phyloP scores from a whole-genome alignment of 805 yeast genomes.

The Candida nemodendra region DNA sequence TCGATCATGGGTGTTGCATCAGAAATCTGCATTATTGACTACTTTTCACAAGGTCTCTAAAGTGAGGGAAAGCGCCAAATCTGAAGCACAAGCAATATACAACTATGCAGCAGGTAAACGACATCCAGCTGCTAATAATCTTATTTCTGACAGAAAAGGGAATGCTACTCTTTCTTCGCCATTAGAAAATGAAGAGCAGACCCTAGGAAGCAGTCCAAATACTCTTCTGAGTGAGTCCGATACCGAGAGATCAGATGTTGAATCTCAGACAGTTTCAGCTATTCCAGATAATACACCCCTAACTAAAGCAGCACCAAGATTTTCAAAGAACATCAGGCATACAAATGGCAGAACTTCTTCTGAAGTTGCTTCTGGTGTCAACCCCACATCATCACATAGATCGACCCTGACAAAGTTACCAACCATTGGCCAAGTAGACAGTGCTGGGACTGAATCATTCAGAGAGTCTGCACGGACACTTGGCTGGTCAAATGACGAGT shows the following conservation, averaged over 20 bases:
- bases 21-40: conserved; percentile 12
- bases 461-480: conserved; percentile 6
- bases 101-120: neutral
- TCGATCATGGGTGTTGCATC: conserved; percentile 47
- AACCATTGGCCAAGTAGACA: conserved; percentile 1
- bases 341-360: neutral
- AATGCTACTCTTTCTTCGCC: neutral
- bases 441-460: neutral
- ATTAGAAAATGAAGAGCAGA: neutral
- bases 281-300: neutral
- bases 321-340: neutral
- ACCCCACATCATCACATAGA: conserved; percentile 2
- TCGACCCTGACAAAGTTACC: neutral
- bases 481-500: conserved; percentile 23
- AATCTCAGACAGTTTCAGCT: neutral
- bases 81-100: neutral
- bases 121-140: neutral
- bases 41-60: conserved; percentile 8
- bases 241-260: too few relatives aligned
- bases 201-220: neutral
- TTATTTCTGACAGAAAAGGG: neutral
- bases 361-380: conserved; percentile 1
- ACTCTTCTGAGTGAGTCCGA: neutral
- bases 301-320: too few relatives aligned
- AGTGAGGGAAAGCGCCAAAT: conserved; percentile 5